Evolutionary conservation across 148 eudicot genomes (phyloP).

Genomic region (Rhododendron williamsianum): DNA sequence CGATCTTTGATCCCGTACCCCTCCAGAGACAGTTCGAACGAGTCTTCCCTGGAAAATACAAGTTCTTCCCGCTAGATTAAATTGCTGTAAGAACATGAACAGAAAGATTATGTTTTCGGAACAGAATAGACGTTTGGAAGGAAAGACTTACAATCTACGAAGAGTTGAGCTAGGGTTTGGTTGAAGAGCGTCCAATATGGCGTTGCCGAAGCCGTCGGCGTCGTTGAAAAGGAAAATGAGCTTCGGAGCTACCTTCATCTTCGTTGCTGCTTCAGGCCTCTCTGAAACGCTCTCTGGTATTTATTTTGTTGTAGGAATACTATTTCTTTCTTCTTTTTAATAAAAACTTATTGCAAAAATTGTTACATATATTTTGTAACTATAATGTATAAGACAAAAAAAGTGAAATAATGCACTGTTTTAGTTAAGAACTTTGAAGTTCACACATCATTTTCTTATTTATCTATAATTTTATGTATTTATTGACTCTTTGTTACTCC

Average conservation of each 20-base stretch:
- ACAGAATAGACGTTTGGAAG: neutral
- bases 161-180: slow-evolving; percentile 40
- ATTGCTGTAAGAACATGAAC: neutral
- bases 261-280: neutral
- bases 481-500: too few relatives aligned
- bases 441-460: too few relatives aligned
- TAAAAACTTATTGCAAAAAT: too few relatives aligned
- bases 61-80: neutral
- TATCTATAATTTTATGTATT: too few relatives aligned
- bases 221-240: slow-evolving; percentile 46
- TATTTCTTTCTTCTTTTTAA: too few relatives aligned
- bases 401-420: too few relatives aligned
- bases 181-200: slow-evolving; percentile 44
- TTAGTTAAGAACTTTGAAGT: too few relatives aligned
- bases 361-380: too few relatives aligned
- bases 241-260: slow-evolving; percentile 58
- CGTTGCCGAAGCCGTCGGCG: slow-evolving; percentile 38
- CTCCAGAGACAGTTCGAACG: slow-evolving; percentile 49
- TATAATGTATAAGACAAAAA: too few relatives aligned
- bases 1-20: slow-evolving; percentile 54
- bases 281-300: neutral
- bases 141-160: slow-evolving; percentile 31
- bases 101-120: neutral
- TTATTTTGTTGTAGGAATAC: too few relatives aligned
- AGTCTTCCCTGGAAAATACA: slow-evolving; percentile 37